phyloP scores from a whole-genome alignment of 495 filamentous ascomycete species.

The Talaromyces trachyspermus region DNA sequence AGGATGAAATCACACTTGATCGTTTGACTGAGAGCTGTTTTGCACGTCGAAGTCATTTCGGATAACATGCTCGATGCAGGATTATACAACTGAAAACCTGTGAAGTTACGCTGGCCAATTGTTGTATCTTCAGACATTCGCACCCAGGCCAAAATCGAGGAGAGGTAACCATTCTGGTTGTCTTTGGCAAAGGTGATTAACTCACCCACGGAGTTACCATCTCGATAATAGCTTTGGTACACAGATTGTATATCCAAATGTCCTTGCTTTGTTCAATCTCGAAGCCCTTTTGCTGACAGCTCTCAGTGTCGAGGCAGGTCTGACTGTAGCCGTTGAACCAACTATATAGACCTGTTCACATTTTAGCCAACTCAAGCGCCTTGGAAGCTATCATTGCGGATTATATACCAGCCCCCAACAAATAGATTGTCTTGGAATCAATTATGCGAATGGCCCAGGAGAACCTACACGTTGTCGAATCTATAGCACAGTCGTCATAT shows the following conservation, averaged over 20 bases:
- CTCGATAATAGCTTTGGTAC: slow-evolving; percentile 64
- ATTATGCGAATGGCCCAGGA: slow-evolving; percentile 60
- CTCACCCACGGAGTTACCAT: slow-evolving; percentile 47
- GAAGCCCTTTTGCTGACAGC: slow-evolving; percentile 27
- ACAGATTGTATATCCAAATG: slow-evolving; percentile 61
- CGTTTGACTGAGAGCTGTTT: not conserved
- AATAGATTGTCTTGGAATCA: slow-evolving; percentile 44
- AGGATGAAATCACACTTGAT: slow-evolving; percentile 5
- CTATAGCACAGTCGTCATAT: slow-evolving; percentile 39
- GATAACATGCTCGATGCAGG: not conserved
- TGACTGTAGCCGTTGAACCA: slow-evolving; percentile 52
- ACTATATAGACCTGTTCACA: too few relatives aligned
- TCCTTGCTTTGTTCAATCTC: slow-evolving; percentile 29
- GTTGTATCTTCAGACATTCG: not conserved
- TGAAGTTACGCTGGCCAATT: slow-evolving; percentile 6
- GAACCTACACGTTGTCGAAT: slow-evolving; percentile 39
- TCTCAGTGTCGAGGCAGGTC: slow-evolving; percentile 24
- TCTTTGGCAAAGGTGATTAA: slow-evolving; percentile 11
- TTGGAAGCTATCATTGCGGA: too few relatives aligned
- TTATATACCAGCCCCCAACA: slow-evolving; percentile 56
- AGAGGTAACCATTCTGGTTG: slow-evolving; percentile 17
- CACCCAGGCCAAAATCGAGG: slow-evolving; percentile 11
- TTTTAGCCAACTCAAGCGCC: too few relatives aligned
- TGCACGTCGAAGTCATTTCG: not conserved
- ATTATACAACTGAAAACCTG: slow-evolving; percentile 2